These are phyloP conservation scores for Eleusine coracana DNA, from an alignment of 176 grass and related monocot species.

Conservation along the genomic window DNA sequence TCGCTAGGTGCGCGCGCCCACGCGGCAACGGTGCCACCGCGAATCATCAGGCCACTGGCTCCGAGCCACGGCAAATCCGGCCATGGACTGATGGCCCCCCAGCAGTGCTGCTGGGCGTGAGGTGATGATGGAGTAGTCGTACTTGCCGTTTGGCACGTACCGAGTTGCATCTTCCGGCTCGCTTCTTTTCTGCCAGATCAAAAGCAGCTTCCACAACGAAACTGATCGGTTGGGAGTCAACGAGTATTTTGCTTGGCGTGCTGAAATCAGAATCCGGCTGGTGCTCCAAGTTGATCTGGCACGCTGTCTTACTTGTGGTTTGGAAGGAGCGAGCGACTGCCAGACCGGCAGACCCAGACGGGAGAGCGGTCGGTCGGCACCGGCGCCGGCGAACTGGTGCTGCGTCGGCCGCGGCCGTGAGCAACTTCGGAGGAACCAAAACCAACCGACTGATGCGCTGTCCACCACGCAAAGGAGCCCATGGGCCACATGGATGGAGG, in stretches of 20 bases:
- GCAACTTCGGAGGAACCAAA: not conserved
- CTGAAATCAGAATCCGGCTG: not conserved
- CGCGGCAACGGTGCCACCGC: not conserved
- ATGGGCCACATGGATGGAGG: not conserved
- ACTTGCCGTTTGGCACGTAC: slow-evolving; percentile 38
- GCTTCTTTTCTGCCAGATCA: slow-evolving; percentile 10
- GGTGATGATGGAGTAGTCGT: slow-evolving; percentile 33
- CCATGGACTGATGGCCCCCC: not conserved
- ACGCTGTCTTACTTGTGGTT: not conserved
- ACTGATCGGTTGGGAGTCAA: not conserved
- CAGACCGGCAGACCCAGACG: not conserved
- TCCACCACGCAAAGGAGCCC: too few relatives aligned
- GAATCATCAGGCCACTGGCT: slow-evolving; percentile 3
- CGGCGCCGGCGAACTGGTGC: not conserved
- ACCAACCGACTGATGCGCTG: too few relatives aligned
- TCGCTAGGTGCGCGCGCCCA: not conserved
- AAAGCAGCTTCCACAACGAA: not conserved
- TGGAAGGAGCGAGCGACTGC: not conserved
- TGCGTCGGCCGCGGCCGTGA: not conserved
- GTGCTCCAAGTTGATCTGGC: not conserved
- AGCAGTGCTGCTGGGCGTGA: not conserved
- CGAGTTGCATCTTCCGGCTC: too few relatives aligned
- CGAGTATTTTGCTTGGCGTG: not conserved
- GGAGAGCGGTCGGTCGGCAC: not conserved
- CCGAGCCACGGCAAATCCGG: slow-evolving; percentile 3